phyloP scores from a whole-genome alignment of 1,284 basidiomycete genomes.

The Hymenochaete sp. region DNA sequence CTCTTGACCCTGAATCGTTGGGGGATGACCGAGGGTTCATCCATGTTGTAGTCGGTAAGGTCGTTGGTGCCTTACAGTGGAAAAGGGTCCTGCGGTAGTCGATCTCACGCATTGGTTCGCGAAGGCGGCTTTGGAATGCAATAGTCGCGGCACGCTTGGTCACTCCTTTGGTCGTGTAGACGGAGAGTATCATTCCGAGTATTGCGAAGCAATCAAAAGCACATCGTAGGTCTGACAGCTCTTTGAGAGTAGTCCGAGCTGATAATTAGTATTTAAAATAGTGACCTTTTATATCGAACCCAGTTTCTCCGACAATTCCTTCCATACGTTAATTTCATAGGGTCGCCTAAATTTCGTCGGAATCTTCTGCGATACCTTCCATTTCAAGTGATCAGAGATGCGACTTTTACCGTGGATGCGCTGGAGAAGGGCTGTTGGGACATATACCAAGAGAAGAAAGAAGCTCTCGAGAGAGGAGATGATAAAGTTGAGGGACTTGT shows the following conservation, averaged over 20 bases:
- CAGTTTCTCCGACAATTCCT: slow-evolving; percentile 5
- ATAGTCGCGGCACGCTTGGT: slow-evolving; percentile 30
- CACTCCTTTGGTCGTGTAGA: slow-evolving; percentile 31
- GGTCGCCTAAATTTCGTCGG: slow-evolving; percentile 12
- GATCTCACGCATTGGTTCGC: slow-evolving; percentile 34
- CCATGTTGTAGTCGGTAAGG: no score
- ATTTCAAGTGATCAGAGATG: neutral
- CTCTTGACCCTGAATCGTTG: slow-evolving; percentile 50
- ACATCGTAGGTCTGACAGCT: slow-evolving; percentile 19
- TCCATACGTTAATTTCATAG: slow-evolving; percentile 2
- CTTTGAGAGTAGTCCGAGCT: no score
- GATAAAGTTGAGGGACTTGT: slow-evolving; percentile 20
- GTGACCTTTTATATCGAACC: slow-evolving; percentile 5
- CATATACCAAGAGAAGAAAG: slow-evolving; percentile 19
- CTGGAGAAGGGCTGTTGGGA: slow-evolving; percentile 9
- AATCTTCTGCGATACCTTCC: slow-evolving; percentile 1
- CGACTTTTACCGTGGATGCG: slow-evolving; percentile 1
- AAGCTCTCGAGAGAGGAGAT: slow-evolving; percentile 20
- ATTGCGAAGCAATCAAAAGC: slow-evolving; percentile 26
- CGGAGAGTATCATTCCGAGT: slow-evolving; percentile 23
- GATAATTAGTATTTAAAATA: slow-evolving; percentile 1
- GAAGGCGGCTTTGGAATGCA: slow-evolving; percentile 29
- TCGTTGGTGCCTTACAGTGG: slow-evolving; percentile 46
- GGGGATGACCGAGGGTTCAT: no score
- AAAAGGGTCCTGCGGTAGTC: slow-evolving; percentile 54